phyloP scores from a whole-genome alignment of 306 rosid species.

The Sicyos edulis region DNA sequence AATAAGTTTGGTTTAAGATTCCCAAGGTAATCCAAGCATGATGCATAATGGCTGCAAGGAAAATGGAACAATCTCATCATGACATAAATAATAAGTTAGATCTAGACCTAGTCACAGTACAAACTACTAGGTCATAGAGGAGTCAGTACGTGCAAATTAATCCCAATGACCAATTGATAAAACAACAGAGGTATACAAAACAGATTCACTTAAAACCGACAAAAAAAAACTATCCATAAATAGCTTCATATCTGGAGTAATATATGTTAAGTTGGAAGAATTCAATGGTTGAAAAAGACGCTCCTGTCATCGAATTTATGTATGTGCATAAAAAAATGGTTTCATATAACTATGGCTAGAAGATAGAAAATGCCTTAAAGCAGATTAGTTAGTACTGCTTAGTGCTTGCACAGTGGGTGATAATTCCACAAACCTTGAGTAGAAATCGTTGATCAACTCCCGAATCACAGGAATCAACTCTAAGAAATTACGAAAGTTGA shows the following conservation, averaged over 20 bases:
- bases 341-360: not conserved
- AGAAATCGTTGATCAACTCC: conserved; percentile 91
- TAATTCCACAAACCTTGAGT: conserved; percentile 59
- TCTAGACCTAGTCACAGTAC: not conserved
- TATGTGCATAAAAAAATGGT: not conserved
- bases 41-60: conserved; percentile 81
- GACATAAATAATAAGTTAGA: not conserved
- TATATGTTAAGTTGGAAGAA: not conserved
- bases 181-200: not conserved
- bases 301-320: not conserved
- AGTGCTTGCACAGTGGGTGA: not conserved
- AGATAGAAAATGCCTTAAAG: not conserved
- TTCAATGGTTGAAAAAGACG: not conserved
- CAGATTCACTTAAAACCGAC: not conserved
- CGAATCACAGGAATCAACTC: conserved; percentile 95
- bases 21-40: conserved; percentile 91
- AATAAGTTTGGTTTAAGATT: conserved; percentile 78
- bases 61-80: conserved; percentile 3
- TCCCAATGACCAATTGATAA: not conserved
- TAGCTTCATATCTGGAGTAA: not conserved
- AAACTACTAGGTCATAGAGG: not conserved
- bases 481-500: conserved; percentile 78
- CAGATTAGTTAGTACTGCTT: not conserved
- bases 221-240: not conserved
- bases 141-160: not conserved